A percentile compares a stretch with the other conserved stretches of the same genome.
Conservation (phyloP, 371 early-diverging fungal species). For the Actinomucor elegans region DNA sequence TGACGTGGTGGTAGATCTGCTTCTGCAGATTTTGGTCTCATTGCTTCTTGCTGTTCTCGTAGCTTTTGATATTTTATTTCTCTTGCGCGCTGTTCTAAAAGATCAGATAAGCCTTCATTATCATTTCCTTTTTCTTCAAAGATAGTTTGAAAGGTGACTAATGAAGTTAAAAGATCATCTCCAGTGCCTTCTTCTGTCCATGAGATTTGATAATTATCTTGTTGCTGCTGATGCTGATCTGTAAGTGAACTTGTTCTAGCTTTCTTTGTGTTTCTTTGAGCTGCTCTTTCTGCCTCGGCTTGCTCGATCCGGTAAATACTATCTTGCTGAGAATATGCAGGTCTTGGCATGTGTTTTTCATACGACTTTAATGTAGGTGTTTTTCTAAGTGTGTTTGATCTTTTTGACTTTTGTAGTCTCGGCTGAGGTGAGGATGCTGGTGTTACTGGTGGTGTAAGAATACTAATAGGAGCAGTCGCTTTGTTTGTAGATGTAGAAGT, state of each 20-base stretch:
- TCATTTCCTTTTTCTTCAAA: slow-evolving; percentile 38
- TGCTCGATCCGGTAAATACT: slow-evolving; percentile 37
- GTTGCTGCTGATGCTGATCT: neutral
- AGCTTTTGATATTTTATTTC: slow-evolving; percentile 26
- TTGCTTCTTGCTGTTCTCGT: slow-evolving; percentile 1
- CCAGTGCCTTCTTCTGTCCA: slow-evolving; percentile 49
- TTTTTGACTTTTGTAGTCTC: slow-evolving; percentile 4
- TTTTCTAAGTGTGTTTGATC: slow-evolving; percentile 32
- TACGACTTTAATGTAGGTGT: slow-evolving; percentile 38
- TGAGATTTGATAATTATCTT: slow-evolving; percentile 39
- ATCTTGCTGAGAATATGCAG: slow-evolving; percentile 34
- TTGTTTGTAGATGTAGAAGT: neutral
- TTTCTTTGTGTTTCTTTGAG: neutral
- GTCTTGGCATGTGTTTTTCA: slow-evolving; percentile 38
- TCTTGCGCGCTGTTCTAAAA: slow-evolving; percentile 36
- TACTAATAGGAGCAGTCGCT: neutral
- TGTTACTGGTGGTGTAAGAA: slow-evolving; percentile 1
- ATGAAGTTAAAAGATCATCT: slow-evolving; percentile 37
- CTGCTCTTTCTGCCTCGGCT: neutral
- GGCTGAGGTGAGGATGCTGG: slow-evolving; percentile 6
- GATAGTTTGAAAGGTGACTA: slow-evolving; percentile 39
- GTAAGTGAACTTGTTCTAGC: neutral
- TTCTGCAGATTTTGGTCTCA: slow-evolving; percentile 7
- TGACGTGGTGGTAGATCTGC: slow-evolving; percentile 20
- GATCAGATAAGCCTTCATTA: slow-evolving; percentile 37